A percentile compares a stretch with the other conserved stretches of the same genome.
Evolutionary conservation across 345 rosid genomes (phyloP).

Genomic region (Streptanthus diversifolius): DNA sequence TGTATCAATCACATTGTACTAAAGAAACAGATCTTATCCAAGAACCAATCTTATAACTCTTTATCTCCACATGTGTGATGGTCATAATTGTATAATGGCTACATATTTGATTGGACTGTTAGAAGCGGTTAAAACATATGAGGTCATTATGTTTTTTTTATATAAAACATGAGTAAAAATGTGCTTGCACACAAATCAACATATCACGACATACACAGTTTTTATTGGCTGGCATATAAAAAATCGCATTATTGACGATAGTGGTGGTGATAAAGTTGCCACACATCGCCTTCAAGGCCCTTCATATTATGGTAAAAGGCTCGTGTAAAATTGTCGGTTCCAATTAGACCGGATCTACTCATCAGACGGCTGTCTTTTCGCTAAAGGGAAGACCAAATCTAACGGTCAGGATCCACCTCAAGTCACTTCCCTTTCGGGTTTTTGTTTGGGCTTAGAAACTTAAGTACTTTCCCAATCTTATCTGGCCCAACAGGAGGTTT

Average conservation of each 20-base stretch:
- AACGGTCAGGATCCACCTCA: slow-evolving; percentile 13
- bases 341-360: not conserved
- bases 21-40: not conserved
- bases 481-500: not conserved
- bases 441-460: slow-evolving; percentile 22
- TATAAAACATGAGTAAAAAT: not conserved
- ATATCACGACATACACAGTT: not conserved
- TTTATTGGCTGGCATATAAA: not conserved
- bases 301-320: not conserved
- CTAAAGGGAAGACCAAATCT: not conserved
- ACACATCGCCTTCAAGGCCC: slow-evolving; percentile 15
- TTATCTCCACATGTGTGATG: slow-evolving; percentile 15
- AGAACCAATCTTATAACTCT: slow-evolving; percentile 17
- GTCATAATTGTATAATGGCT: slow-evolving; percentile 2
- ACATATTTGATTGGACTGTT: slow-evolving; percentile 23
- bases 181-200: not conserved
- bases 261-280: not conserved
- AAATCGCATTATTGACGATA: slow-evolving; percentile 7
- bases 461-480: not conserved
- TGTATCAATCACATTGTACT: slow-evolving; percentile 2
- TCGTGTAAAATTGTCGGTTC: slow-evolving; percentile 12
- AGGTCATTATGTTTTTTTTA: not conserved
- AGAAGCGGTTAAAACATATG: not conserved
- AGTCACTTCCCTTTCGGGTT: slow-evolving; percentile 5
- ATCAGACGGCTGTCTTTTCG: slow-evolving; percentile 19